phyloP scores from a whole-genome alignment of 176 grass and related monocot genomes.

The Cymbopogon citratus region DNA sequence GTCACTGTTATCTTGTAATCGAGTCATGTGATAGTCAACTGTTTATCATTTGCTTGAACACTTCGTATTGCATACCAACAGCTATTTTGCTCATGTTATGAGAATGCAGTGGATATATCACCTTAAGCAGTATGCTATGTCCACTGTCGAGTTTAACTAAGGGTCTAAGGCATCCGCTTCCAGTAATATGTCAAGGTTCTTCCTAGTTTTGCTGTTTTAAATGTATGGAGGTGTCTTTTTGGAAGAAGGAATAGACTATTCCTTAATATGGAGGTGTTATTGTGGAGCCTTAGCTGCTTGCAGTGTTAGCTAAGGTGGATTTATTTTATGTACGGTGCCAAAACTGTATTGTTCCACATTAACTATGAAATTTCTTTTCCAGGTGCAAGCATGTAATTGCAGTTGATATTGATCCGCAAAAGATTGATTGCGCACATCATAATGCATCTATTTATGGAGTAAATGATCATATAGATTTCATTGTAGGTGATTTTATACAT shows the following conservation, averaged over 20 bases:
- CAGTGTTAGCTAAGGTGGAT: neutral
- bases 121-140: neutral
- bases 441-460: slow-evolving; percentile 94
- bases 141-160: neutral
- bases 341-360: neutral
- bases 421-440: slow-evolving; percentile 68
- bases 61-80: neutral
- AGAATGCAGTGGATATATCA: neutral
- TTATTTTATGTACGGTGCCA: neutral
- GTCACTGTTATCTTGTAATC: slow-evolving; percentile 10
- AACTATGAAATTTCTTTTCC: slow-evolving; percentile 35
- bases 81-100: neutral
- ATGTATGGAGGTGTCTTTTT: neutral
- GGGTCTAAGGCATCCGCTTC: neutral
- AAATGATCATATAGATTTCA: slow-evolving; percentile 69
- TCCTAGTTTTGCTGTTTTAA: neutral
- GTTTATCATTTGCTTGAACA: slow-evolving; percentile 4
- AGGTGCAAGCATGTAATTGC: slow-evolving; percentile 92
- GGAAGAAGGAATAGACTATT: neutral
- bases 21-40: slow-evolving; percentile 17
- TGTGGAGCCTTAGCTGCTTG: neutral
- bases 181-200: neutral
- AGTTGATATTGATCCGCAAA: slow-evolving; percentile 92
- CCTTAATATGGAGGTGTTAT: neutral
- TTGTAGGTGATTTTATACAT: slow-evolving; percentile 70